Evolutionary conservation across 805 yeast species (phyloP), one percentile per base, ranked within the genome.

Genomic region (Ogataea henricii): DNA sequence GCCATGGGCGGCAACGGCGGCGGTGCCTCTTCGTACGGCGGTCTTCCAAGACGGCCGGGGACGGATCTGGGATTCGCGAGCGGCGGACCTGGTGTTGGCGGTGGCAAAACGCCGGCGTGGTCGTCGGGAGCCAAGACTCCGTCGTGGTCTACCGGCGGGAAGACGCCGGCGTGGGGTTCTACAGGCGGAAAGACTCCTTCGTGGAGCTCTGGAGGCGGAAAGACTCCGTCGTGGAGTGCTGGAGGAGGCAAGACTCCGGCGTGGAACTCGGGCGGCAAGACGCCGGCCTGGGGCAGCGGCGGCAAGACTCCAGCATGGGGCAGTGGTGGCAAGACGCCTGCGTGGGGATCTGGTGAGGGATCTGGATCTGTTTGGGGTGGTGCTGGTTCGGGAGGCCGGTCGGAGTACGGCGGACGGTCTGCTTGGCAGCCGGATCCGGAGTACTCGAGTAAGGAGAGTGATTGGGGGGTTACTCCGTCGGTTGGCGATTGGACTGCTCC

Each of bases 161-260:
- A 62, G 52, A 74, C 81, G 9, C 82, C 86, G 2, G 73, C 83
- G 1, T 79, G 87, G 85, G 60, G 62, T 23, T 35, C 39, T 13
- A 20, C 25, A 9, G 42, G 42, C 22, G 42, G 33, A 12, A 47
- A 59, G 37, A 69, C 77, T 6, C 75, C 78, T 3, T 67, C 72
- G 0, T 67, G 69, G 66, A 52, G 61, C 8, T 26, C 64, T 14
- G 76, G 76, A 14, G 66, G n/a, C n/a, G n/a, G 69, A 22, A 64
- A 62, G 33, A 73, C 78, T 1, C 78, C 80, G 1, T 74, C 79
- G 1, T 72, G 76, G 72, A 57, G 63, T 20, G 41, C 52, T 27
- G 61, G 47, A 51, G 64, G 58, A 58, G 73, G 50, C 52, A 68
- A 60, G 38, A 70, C 77, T 1, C 76, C 78, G 2, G 68, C 73